Conservation (phyloP, 768 basidiomycete genomes). For the Tricholomella constricta region DNA sequence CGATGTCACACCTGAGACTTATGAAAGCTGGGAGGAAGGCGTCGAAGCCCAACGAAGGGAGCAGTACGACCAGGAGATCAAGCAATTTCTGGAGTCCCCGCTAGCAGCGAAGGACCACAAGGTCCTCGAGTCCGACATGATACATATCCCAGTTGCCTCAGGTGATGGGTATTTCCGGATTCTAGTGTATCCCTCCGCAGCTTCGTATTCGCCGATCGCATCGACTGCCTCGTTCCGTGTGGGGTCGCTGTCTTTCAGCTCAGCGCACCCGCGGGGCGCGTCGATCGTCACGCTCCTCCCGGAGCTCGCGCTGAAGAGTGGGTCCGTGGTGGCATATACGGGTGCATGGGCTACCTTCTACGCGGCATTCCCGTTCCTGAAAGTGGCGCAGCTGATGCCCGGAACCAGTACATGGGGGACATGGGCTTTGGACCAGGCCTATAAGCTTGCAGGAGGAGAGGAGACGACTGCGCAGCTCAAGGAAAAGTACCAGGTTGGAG, state of each 20-base stretch:
- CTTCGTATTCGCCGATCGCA: neutral
- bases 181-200: neutral
- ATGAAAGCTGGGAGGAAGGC: neutral
- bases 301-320: neutral
- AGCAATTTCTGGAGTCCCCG: neutral
- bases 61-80: neutral
- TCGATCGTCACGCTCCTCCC: neutral
- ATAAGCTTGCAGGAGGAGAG: neutral
- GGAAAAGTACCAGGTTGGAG: neutral
- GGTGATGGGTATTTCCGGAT: neutral
- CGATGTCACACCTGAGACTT: neutral
- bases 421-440: neutral
- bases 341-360: neutral
- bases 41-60: neutral
- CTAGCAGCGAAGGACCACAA: neutral
- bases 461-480: neutral
- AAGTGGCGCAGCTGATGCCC: neutral
- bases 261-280: neutral
- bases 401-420: neutral
- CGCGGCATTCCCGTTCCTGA: neutral
- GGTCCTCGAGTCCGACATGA: neutral
- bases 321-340: neutral
- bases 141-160: neutral
- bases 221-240: neutral
- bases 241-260: neutral